phyloP scores from a whole-genome alignment of 2,329 filamentous ascomycete species.

The Albifimbria verrucaria region DNA sequence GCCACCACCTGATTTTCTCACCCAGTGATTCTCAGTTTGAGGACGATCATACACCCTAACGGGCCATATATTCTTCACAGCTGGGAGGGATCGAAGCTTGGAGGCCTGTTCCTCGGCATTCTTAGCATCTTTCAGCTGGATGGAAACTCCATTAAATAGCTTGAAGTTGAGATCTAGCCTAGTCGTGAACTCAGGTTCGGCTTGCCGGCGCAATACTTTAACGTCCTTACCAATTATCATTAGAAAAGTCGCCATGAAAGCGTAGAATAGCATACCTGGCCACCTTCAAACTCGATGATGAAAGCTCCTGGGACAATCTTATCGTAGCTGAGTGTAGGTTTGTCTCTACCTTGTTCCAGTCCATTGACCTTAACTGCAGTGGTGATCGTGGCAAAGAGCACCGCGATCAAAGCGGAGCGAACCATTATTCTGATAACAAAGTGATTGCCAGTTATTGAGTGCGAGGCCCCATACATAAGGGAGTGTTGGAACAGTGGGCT shows the following conservation, averaged over 20 bases:
- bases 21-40: not conserved
- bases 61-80: constrained; percentile 26
- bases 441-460: no score
- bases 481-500: no score
- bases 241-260: constrained; percentile 4
- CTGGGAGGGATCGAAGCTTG: constrained; percentile 2
- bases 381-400: no score
- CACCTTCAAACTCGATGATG: not conserved
- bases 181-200: not conserved
- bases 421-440: no score
- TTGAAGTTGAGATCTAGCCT: constrained; percentile 9
- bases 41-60: constrained; percentile 17
- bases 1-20: not conserved
- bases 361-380: no score
- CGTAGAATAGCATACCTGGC: not conserved
- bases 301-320: not conserved
- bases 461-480: no score
- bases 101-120: constrained; percentile 26
- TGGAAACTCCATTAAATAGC: constrained; percentile 20
- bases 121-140: constrained; percentile 19
- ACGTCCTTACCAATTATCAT: constrained; percentile 8
- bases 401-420: no score
- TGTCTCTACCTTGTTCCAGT: no score
- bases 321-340: no score
- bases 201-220: not conserved